phyloP scores from a whole-genome alignment of 2,329 filamentous ascomycete species.

The Cadophora sp. region DNA sequence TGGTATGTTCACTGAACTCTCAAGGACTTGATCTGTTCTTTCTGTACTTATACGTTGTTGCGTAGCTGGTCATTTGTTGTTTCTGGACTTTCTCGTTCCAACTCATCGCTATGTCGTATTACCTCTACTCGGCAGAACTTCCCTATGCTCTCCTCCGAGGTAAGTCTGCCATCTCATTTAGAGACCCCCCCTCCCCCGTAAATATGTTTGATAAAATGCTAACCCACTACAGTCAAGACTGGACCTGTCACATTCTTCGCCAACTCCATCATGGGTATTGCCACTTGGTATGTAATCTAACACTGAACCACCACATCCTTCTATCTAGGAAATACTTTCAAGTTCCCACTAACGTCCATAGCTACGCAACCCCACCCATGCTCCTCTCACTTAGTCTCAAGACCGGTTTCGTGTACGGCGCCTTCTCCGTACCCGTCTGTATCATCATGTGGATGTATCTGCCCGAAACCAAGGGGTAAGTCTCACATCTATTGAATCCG shows the following conservation, averaged over 20 bases:
- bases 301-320: too few relatives aligned
- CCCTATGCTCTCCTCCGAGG: neutral
- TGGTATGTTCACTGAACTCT: neutral
- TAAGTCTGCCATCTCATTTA: neutral
- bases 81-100: conserved; percentile 7
- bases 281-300: neutral
- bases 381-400: conserved; percentile 15
- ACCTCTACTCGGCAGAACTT: conserved; percentile 10
- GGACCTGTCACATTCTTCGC: conserved; percentile 7
- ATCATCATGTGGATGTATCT: conserved; percentile 15
- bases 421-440: neutral
- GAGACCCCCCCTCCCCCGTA: neutral
- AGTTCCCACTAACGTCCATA: neutral
- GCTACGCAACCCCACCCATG: conserved; percentile 8
- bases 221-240: neutral
- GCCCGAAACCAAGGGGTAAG: conserved; percentile 17
- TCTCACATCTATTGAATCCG: neutral
- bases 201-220: neutral
- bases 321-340: too few relatives aligned
- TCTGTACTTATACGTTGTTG: neutral
- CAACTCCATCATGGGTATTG: conserved; percentile 5
- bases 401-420: conserved; percentile 9
- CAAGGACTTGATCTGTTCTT: too few relatives aligned
- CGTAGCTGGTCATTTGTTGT: conserved; percentile 4
- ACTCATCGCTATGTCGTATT: conserved; percentile 13